These are phyloP conservation scores for Metschnikowia cerradonensis DNA, from an alignment of 805 yeast genomes.

Conservation along the genomic window DNA sequence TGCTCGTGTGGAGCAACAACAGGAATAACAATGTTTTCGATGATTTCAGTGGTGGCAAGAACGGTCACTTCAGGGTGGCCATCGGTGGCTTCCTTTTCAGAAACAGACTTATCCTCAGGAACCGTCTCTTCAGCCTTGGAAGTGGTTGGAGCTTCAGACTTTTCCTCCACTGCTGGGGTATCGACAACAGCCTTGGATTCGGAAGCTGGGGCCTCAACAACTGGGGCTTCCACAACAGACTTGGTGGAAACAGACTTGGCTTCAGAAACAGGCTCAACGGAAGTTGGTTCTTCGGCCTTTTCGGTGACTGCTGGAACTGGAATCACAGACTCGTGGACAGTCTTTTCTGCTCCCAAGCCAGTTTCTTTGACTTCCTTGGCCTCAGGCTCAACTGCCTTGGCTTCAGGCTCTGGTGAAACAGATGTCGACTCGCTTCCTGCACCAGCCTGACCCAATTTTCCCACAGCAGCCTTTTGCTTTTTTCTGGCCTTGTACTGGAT, in stretches of 20 bases:
- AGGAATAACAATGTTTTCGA: not conserved
- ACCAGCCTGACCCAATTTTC: not conserved
- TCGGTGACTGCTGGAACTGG: not conserved
- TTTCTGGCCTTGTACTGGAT: constrained; percentile 40
- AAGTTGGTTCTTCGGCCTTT: not conserved
- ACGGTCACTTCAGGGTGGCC: not conserved
- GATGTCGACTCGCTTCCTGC: constrained; percentile 3
- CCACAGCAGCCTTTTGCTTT: constrained; percentile 26
- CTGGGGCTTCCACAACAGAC: not conserved
- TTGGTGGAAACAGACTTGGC: no score
- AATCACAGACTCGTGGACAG: not conserved
- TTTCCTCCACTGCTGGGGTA: not conserved
- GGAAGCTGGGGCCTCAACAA: not conserved
- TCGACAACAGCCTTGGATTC: no score
- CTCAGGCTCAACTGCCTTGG: not conserved
- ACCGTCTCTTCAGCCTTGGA: not conserved
- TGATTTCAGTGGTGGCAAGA: not conserved
- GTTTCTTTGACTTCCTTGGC: not conserved
- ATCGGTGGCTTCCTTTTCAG: not conserved
- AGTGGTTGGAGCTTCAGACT: not conserved
- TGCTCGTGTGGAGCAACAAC: not conserved
- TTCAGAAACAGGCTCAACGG: not conserved
- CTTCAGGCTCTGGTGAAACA: not conserved
- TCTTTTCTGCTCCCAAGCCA: not conserved
- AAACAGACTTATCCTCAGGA: not conserved